Percentiles rank a stretch among this genome's conserved stretches.
Evolutionary conservation across 1,139 yeast species (phyloP).

Genomic region (Lizanozyma gosingica): DNA sequence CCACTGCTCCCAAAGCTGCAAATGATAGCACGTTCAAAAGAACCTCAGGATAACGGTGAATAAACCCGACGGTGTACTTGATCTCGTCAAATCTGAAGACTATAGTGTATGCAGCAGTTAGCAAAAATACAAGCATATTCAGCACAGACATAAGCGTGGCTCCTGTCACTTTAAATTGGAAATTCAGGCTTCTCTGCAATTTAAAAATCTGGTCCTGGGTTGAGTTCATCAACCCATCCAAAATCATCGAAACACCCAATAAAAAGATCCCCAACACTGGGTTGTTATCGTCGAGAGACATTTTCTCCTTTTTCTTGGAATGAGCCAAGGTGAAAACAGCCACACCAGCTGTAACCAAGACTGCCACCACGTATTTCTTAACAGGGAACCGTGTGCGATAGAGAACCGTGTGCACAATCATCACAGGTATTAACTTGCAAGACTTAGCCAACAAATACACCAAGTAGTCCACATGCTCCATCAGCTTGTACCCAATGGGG

Average conservation of each 20-base stretch:
- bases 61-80: conserved; percentile 37
- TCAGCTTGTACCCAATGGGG: conserved; percentile 69
- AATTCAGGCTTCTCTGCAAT: conserved; percentile 10
- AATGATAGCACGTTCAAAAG: conserved; percentile 55
- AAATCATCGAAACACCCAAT: conserved; percentile 53
- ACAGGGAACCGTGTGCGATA: conserved; percentile 67
- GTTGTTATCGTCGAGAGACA: conserved; percentile 30
- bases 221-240: conserved; percentile 90
- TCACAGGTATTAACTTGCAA: conserved; percentile 88
- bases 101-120: conserved; percentile 32
- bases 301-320: conserved; percentile 10
- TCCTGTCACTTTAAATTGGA: conserved; percentile 43
- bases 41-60: conserved; percentile 38
- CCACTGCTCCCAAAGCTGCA: conserved; percentile 77
- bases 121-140: conserved; percentile 46
- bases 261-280: conserved; percentile 50
- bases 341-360: conserved; percentile 73
- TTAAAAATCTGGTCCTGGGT: conserved; percentile 83
- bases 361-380: conserved; percentile 72
- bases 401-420: conserved; percentile 69
- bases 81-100: conserved; percentile 42
- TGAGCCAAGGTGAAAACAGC: conserved; percentile 57
- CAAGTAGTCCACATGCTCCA: conserved; percentile 78
- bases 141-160: conserved; percentile 82
- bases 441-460: conserved; percentile 83